Conservation (phyloP, 2,329 filamentous ascomycete genomes). For the Cladosporium oxysporum region DNA sequence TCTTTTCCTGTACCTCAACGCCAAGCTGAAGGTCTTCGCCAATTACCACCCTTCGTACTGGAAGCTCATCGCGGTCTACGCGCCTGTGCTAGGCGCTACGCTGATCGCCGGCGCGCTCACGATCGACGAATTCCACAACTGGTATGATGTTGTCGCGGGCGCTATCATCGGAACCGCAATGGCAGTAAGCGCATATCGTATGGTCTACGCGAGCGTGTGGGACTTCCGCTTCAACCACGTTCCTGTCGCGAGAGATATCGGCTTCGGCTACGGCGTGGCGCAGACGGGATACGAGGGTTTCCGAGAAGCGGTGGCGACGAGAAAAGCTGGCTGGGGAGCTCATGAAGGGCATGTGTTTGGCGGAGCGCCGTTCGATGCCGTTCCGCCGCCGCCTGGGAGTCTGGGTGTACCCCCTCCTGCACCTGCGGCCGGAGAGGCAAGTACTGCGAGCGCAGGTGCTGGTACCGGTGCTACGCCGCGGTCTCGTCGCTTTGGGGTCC, state of each 20-base stretch:
- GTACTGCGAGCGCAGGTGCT: not conserved
- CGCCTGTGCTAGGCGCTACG: slow-evolving; percentile 66
- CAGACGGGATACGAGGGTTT: slow-evolving; percentile 46
- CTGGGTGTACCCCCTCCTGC: slow-evolving; percentile 9
- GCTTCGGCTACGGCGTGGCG: slow-evolving; percentile 53
- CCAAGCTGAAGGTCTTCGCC: slow-evolving; percentile 73
- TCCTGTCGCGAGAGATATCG: slow-evolving; percentile 60
- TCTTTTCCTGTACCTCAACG: slow-evolving; percentile 73
- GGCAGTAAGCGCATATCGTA: slow-evolving; percentile 66
- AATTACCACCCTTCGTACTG: slow-evolving; percentile 74
- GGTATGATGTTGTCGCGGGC: slow-evolving; percentile 71
- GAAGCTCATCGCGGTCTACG: slow-evolving; percentile 67
- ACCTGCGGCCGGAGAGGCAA: not conserved
- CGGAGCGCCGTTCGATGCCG: slow-evolving; percentile 48
- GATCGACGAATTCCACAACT: slow-evolving; percentile 73
- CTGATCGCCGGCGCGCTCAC: slow-evolving; percentile 70
- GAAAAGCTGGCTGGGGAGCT: slow-evolving; percentile 62
- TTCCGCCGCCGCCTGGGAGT: not conserved
- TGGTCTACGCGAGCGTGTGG: slow-evolving; percentile 68
- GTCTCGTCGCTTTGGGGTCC: not conserved
- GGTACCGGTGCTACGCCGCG: not conserved
- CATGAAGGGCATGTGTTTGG: slow-evolving; percentile 42
- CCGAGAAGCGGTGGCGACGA: slow-evolving; percentile 58
- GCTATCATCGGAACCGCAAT: slow-evolving; percentile 65
- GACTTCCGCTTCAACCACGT: slow-evolving; percentile 70